phyloP scores from a whole-genome alignment of 2,329 filamentous ascomycete genomes.

The Saccharata proteae region DNA sequence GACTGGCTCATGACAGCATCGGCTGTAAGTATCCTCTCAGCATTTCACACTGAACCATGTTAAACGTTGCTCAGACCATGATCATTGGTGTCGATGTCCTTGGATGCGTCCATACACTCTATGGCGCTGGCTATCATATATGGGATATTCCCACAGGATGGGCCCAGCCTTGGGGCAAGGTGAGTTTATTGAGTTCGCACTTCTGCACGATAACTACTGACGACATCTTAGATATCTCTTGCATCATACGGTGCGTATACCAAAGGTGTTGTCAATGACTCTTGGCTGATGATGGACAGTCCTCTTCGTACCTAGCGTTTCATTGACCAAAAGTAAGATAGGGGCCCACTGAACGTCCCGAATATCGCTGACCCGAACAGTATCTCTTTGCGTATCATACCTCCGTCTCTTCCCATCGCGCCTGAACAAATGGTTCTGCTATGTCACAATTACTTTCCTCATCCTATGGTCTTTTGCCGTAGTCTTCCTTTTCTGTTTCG shows the following conservation, averaged over 20 bases:
- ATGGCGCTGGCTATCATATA: constrained; percentile 19
- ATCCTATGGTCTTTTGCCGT: constrained; percentile 12
- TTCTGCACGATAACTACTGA: constrained; percentile 10
- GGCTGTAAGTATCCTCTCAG: constrained; percentile 10
- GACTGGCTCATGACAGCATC: constrained; percentile 19
- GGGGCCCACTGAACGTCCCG: too few species aligned
- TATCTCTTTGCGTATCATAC: constrained; percentile 4
- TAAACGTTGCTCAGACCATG: neutral
- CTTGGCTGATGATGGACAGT: constrained; percentile 9
- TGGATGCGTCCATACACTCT: constrained; percentile 16
- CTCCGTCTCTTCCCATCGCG: constrained; percentile 18
- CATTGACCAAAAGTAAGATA: constrained; percentile 16
- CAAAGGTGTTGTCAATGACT: neutral
- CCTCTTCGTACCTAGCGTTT: constrained; percentile 15
- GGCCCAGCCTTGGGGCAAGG: constrained; percentile 6
- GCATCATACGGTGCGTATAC: constrained; percentile 4
- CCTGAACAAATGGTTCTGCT: constrained; percentile 19
- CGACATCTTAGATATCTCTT: constrained; percentile 13
- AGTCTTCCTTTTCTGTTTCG: constrained; percentile 18
- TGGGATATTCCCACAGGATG: constrained; percentile 11
- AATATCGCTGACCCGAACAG: constrained; percentile 10
- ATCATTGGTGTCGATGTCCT: constrained; percentile 17
- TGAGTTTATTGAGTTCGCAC: neutral
- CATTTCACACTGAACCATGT: neutral
- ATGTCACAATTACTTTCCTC: constrained; percentile 15